A percentile compares a stretch with the other conserved stretches of the same genome.
phyloP scores from a whole-genome alignment of 1,284 basidiomycete species.

The Farysia itapuensis region DNA sequence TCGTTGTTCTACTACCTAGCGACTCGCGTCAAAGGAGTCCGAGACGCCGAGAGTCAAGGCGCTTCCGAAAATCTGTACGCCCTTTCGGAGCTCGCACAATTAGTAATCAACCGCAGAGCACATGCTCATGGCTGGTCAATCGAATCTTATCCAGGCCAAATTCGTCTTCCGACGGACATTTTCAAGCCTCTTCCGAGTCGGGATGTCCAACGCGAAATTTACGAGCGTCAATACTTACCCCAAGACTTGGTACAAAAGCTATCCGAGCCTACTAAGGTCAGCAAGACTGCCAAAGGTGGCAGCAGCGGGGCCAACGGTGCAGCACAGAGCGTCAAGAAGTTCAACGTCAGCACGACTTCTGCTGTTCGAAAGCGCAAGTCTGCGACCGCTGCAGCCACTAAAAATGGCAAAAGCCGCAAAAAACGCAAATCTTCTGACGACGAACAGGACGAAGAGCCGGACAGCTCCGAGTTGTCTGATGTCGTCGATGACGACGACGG shows the following conservation, averaged over 20 bases:
- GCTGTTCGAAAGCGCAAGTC: too few relatives aligned
- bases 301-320: too few relatives aligned
- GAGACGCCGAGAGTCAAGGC: constrained; percentile 65
- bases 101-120: constrained; percentile 75
- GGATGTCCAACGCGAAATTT: constrained; percentile 40
- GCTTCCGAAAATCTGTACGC: constrained; percentile 73
- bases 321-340: too few relatives aligned
- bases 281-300: too few relatives aligned
- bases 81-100: constrained; percentile 84
- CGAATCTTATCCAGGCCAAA: constrained; percentile 75
- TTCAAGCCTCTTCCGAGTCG: constrained; percentile 62
- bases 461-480: too few relatives aligned
- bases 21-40: constrained; percentile 79
- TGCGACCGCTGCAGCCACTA: too few relatives aligned
- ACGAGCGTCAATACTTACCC: constrained; percentile 25
- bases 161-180: constrained; percentile 80
- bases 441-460: too few relatives aligned
- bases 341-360: too few relatives aligned
- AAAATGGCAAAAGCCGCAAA: too few relatives aligned
- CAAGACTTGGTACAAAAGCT: constrained; percentile 9
- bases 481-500: too few relatives aligned
- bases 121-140: constrained; percentile 74
- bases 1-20: constrained; percentile 80
- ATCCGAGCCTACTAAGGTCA: too few relatives aligned
- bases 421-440: too few relatives aligned